A percentile compares a stretch with the other conserved stretches of the same genome.
Evolutionary conservation across 2,329 filamentous ascomycete species (phyloP).

Genomic region (Apiospora marii): DNA sequence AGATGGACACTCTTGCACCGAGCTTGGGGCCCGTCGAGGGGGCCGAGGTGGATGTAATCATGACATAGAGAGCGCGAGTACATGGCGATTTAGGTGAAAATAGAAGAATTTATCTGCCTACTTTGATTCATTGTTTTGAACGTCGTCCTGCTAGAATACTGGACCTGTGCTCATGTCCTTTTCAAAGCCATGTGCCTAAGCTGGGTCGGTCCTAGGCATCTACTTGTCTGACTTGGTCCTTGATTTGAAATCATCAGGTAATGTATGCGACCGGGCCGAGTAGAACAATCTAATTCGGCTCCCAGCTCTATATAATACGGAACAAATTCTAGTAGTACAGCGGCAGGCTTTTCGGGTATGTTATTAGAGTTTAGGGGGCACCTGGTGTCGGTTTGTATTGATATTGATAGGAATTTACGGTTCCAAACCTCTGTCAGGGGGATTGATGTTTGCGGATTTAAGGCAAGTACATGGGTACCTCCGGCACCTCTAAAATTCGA

Average conservation of each 20-base stretch:
- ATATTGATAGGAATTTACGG: background rate
- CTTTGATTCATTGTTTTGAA: background rate
- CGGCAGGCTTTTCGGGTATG: background rate
- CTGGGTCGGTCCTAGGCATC: background rate
- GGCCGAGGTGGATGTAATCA: slow-evolving; percentile 22
- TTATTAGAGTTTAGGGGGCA: background rate
- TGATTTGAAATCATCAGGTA: too few relatives aligned
- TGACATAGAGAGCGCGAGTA: slow-evolving; percentile 17
- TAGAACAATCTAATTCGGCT: too few relatives aligned
- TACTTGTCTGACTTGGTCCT: background rate
- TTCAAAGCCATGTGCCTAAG: background rate
- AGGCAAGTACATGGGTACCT: background rate
- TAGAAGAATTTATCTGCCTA: slow-evolving; percentile 9
- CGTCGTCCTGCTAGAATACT: background rate
- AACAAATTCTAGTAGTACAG: background rate
- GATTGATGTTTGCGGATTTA: background rate
- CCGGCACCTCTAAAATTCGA: background rate
- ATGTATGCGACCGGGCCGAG: too few relatives aligned
- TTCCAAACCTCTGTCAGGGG: background rate
- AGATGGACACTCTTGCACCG: slow-evolving; percentile 72
- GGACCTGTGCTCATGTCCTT: background rate
- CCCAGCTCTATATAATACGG: background rate
- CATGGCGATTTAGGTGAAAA: background rate
- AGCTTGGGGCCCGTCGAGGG: slow-evolving; percentile 12
- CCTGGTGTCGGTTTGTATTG: background rate